Percentiles rank a stretch among this genome's conserved stretches.
These are phyloP conservation scores for Nakazawaea ishiwadae DNA, from an alignment of 805 yeast species.

Conservation along the genomic window DNA sequence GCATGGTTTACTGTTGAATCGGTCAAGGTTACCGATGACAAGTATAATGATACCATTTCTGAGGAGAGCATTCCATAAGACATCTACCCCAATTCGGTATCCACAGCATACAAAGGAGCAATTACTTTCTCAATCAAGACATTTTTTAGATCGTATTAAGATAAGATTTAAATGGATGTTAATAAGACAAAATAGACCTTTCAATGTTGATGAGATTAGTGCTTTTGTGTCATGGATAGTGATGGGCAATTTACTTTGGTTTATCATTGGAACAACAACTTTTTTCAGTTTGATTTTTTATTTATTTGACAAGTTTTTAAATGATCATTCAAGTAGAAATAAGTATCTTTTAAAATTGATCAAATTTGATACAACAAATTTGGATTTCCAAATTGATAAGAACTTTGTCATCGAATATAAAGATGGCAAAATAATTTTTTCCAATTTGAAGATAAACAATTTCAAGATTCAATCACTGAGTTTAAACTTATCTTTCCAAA, in stretches of 20 bases:
- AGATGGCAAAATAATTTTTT: slow-evolving; percentile 45
- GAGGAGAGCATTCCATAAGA: no score
- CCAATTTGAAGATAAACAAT: slow-evolving; percentile 28
- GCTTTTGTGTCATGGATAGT: slow-evolving; percentile 54
- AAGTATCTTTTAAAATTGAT: slow-evolving; percentile 23
- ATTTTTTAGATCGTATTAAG: slow-evolving; percentile 7
- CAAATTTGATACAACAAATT: slow-evolving; percentile 25
- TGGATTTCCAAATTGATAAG: slow-evolving; percentile 21
- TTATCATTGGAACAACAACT: slow-evolving; percentile 53
- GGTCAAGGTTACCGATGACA: no score
- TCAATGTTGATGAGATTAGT: slow-evolving; percentile 45
- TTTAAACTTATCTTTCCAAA: slow-evolving; percentile 42
- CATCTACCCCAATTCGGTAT: no score
- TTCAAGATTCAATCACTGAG: slow-evolving; percentile 39
- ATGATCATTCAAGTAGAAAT: slow-evolving; percentile 22
- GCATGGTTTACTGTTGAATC: no score
- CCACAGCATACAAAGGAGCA: slow-evolving; percentile 21
- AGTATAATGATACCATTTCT: no score
- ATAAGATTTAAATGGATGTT: slow-evolving; percentile 39
- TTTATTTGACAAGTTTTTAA: slow-evolving; percentile 31
- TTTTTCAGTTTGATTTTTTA: slow-evolving; percentile 45
- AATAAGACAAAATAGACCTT: slow-evolving; percentile 42
- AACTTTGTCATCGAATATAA: slow-evolving; percentile 39
- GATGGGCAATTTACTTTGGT: slow-evolving; percentile 54
- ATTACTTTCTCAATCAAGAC: slow-evolving; percentile 18